Base-by-base conservation (phyloP, 495 filamentous ascomycete species). In the Lichenothelia convexa region DNA sequence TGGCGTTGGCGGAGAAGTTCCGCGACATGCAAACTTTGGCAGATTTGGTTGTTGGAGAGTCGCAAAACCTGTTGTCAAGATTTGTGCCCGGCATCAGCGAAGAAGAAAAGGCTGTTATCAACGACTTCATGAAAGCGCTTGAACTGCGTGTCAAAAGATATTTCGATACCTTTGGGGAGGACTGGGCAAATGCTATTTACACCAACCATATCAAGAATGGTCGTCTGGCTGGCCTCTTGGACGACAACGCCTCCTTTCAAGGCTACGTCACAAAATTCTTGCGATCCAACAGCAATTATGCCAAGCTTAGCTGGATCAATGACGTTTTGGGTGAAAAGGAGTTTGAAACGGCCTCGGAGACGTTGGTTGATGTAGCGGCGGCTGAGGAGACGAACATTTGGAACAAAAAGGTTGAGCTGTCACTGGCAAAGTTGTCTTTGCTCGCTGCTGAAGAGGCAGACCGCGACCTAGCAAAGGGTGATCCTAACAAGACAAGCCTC, bases 221-320 rank as follows among this genome's bases (percentile, higher is more conserved):
- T 23, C 64, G 71, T 3, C 62, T 82, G 6, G 67, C 71, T 19
- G 61, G 64, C 0, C 64, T 94, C 21, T 66, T 99, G 40, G 55
- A 69, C 18, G 74, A 78, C 29, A 64, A 67, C 3, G 56, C 60
- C 30, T 59, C 70, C 40, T 73, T 74, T 42, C 72, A 74, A 50
- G 51, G 60, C 20, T 72, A 70, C 42, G 60, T 84, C 17, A 93
- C 84, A 8, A 61, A 59, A 21, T 95, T 82, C 48, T 61, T 95
- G 30, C 71, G 78, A 21, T 69, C 63, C 19, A 65, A 74, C 43
- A 68, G 71, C 7, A 57, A 70, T 43, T 75, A 80, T 31, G 70
- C 73, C 26, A 80, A 79, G 45, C 54, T 94, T n/a, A 66, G 75
- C 26, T 97, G 89, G 89, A 87, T 97, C 56, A 87, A 95, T 54